Conservation (phyloP, 805 yeast species). For the Zygoascus ofunaensis region DNA sequence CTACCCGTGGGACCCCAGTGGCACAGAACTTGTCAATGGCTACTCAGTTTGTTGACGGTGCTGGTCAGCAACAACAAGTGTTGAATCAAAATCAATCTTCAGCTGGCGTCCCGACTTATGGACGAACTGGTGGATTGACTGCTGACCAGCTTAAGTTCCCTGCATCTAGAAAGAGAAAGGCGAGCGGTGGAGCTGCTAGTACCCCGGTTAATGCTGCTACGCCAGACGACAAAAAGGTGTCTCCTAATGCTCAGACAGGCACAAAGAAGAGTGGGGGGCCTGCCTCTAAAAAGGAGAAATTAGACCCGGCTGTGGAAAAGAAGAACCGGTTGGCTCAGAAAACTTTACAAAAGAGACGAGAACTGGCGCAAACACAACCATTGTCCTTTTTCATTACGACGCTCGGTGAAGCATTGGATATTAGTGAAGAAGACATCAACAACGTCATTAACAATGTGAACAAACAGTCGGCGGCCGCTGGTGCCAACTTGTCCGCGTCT, state of each 20-base stretch:
- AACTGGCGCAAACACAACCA: slow-evolving; percentile 25
- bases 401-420: slow-evolving; percentile 28
- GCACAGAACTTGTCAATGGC: background rate
- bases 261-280: slow-evolving; percentile 11
- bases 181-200: slow-evolving; percentile 8
- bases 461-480: background rate
- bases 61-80: slow-evolving; percentile 5
- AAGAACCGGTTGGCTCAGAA: slow-evolving; percentile 9
- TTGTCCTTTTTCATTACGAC: slow-evolving; percentile 25
- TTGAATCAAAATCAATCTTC: slow-evolving; percentile 13
- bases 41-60: slow-evolving; percentile 1
- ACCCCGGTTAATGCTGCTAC: slow-evolving; percentile 11
- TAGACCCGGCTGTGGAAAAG: slow-evolving; percentile 11
- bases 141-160: slow-evolving; percentile 24
- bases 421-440: slow-evolving; percentile 24
- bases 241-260: background rate
- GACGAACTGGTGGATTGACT: slow-evolving; percentile 16
- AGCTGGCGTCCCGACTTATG: slow-evolving; percentile 19
- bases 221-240: slow-evolving; percentile 15
- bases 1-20: background rate
- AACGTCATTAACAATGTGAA: slow-evolving; percentile 2
- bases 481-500: slow-evolving; percentile 2
- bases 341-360: slow-evolving; percentile 18
- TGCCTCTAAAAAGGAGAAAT: slow-evolving; percentile 16
- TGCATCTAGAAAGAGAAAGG: slow-evolving; percentile 17